Conservation (phyloP, 2,329 filamentous ascomycete genomes). For the Xylaria polymorpha region DNA sequence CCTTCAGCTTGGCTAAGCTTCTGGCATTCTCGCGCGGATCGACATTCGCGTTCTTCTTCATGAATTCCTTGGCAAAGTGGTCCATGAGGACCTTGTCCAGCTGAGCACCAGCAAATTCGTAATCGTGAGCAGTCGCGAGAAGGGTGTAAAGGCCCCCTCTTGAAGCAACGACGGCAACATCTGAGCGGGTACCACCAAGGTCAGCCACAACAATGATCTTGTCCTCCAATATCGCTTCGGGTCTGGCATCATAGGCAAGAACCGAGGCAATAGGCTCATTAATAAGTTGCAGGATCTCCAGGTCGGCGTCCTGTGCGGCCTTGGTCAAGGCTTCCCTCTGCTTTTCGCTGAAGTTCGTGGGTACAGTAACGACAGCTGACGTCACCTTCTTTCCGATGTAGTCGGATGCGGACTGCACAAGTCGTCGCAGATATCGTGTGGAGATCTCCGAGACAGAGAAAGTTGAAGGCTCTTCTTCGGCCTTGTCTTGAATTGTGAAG, state of each 20-base stretch:
- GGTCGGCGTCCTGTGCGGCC: constrained; percentile 80
- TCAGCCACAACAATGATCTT: constrained; percentile 94
- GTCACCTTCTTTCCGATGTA: constrained; percentile 94
- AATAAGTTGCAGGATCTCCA: constrained; percentile 94
- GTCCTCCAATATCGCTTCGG: constrained; percentile 79
- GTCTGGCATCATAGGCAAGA: constrained; percentile 89
- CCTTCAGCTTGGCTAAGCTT: constrained; percentile 89
- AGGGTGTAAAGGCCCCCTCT: constrained; percentile 97
- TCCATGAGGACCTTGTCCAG: constrained; percentile 93
- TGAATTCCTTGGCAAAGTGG: constrained; percentile 98
- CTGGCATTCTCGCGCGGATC: constrained; percentile 86
- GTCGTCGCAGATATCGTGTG: constrained; percentile 84
- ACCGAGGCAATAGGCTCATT: constrained; percentile 89
- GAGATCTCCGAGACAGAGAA: constrained; percentile 84
- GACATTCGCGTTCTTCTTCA: constrained; percentile 88
- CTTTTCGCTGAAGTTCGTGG: constrained; percentile 90
- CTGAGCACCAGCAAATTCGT: constrained; percentile 87
- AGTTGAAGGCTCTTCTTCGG: constrained; percentile 71
- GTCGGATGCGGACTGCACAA: constrained; percentile 86
- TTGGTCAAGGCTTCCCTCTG: constrained; percentile 84
- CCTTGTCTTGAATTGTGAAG: constrained; percentile 86
- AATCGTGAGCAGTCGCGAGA: constrained; percentile 93
- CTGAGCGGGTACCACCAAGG: constrained; percentile 90
- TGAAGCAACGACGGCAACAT: constrained; percentile 89
- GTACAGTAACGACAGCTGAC: constrained; percentile 92